Conservation (phyloP, 176 grass and related monocot species). For the Typha latifolia region DNA sequence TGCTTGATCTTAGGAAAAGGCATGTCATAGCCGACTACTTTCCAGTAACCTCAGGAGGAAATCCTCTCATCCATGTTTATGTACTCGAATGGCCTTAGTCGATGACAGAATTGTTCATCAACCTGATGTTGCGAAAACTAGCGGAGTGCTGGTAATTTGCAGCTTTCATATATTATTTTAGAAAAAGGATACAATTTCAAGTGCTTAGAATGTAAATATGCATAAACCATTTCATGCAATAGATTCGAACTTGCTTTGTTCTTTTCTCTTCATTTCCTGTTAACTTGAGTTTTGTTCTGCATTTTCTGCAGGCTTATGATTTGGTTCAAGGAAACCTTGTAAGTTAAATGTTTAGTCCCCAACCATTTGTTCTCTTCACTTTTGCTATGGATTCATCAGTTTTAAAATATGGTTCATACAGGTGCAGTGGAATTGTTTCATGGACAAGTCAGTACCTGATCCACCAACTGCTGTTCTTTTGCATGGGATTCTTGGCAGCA, state of each 20-base stretch:
- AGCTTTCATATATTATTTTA: not conserved
- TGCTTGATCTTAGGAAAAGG: slow-evolving; percentile 35
- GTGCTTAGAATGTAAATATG: too few relatives aligned
- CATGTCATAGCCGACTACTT: slow-evolving; percentile 8
- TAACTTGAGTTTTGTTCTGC: slow-evolving; percentile 19
- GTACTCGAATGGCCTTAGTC: slow-evolving; percentile 44
- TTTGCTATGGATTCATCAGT: slow-evolving; percentile 4
- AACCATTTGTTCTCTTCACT: slow-evolving; percentile 4
- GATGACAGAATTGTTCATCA: slow-evolving; percentile 35
- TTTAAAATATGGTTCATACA: slow-evolving; percentile 11
- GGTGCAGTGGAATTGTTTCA: slow-evolving; percentile 96
- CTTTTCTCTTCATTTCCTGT: slow-evolving; percentile 1
- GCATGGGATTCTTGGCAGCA: slow-evolving; percentile 87
- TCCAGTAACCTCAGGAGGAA: slow-evolving; percentile 26
- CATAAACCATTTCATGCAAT: too few relatives aligned
- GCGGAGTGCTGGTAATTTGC: slow-evolving; percentile 50
- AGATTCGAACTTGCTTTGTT: too few relatives aligned
- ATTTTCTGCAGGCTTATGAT: slow-evolving; percentile 71
- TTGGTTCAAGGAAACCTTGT: slow-evolving; percentile 89
- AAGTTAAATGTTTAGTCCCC: slow-evolving; percentile 22
- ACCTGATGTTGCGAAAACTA: slow-evolving; percentile 36
- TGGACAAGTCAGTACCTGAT: slow-evolving; percentile 92
- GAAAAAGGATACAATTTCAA: too few relatives aligned
- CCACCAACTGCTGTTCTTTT: slow-evolving; percentile 95
- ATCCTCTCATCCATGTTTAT: slow-evolving; percentile 25